Evolutionary conservation across 148 eudicot species (phyloP).

Genomic region (Polygonum aviculare): DNA sequence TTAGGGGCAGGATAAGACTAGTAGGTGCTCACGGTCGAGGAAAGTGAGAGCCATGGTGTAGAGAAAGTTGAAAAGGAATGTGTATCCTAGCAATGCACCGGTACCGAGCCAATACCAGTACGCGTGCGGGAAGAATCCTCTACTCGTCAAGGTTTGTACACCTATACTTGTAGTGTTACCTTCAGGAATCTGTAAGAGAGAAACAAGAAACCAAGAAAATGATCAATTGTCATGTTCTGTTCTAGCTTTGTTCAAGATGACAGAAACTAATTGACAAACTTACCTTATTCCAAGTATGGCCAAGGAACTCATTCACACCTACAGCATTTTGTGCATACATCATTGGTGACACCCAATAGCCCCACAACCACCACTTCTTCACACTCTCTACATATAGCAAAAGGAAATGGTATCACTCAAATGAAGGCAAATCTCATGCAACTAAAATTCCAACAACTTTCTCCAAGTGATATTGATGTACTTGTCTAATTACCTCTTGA

Average conservation of each 20-base stretch:
- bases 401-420: neutral
- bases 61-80: constrained; percentile 29
- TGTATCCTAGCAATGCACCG: constrained; percentile 47
- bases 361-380: constrained; percentile 81
- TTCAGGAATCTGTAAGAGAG: constrained; percentile 18
- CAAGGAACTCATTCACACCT: constrained; percentile 61
- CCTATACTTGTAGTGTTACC: constrained; percentile 32
- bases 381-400: constrained; percentile 27
- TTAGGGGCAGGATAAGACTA: neutral
- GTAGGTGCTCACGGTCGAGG: constrained; percentile 33
- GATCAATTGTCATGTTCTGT: neutral
- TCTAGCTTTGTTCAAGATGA: neutral
- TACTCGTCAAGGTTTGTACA: constrained; percentile 13
- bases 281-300: constrained; percentile 58
- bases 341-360: constrained; percentile 69
- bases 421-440: neutral
- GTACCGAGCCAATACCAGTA: constrained; percentile 64
- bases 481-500: constrained; percentile 38
- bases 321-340: constrained; percentile 68
- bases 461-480: neutral
- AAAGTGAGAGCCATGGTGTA: constrained; percentile 37
- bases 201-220: neutral
- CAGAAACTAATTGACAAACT: constrained; percentile 6
- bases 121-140: constrained; percentile 35
- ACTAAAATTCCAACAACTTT: neutral